Evolutionary conservation across 192 early-diverging fungal genomes (phyloP), one percentile per base, ranked within the genome.

Genomic region (Coemansia sp.): DNA sequence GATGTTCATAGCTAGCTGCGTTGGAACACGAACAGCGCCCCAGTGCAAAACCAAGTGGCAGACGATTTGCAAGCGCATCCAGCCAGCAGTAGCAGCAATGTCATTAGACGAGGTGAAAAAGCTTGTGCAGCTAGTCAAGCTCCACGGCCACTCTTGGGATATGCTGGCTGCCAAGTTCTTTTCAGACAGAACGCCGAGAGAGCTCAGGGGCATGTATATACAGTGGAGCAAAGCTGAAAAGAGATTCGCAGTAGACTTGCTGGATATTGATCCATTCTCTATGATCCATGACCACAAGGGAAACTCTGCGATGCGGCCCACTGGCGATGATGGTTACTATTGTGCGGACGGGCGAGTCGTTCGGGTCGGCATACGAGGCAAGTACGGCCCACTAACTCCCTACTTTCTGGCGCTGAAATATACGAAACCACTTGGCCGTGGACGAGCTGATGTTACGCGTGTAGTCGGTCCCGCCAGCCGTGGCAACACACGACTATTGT

Each of bases 1-100:
- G 80, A 36, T 32, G 19, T 71, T 64, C 34, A 36, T 77, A 31
- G 71, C 80, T 21, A 68, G 75, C 63, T 62, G 57, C 0, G 80
- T 82, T 15, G 64, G 64, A 25, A 77, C 80, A 36, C 63, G 80
- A 37, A 76, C 80, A 21, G 44, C 80, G 1, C 14, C 51, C n/a
- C 80, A 82, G 39, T 82, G 80, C 60, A 32, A 39, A 2, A 9
- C 32, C 8, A 82, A 68, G 55, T 77, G 72, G 79, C 37, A 41
- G 8, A 34, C 5, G 23, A 32, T 71, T 14, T 58, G 23, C 25
- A 19, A 29, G 14, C 17, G 17, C 34, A n/a, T 23, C 25, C 23
- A 59, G n/a, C 41, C 12, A 38, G 15, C 12, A n/a, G 39, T 2
- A 12, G 1, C 23, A 21, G n/a, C 55, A 12, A 60, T 68, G 42